Base-by-base conservation (phyloP, 2,329 filamentous ascomycete genomes). In the Aspergillus sergii region DNA sequence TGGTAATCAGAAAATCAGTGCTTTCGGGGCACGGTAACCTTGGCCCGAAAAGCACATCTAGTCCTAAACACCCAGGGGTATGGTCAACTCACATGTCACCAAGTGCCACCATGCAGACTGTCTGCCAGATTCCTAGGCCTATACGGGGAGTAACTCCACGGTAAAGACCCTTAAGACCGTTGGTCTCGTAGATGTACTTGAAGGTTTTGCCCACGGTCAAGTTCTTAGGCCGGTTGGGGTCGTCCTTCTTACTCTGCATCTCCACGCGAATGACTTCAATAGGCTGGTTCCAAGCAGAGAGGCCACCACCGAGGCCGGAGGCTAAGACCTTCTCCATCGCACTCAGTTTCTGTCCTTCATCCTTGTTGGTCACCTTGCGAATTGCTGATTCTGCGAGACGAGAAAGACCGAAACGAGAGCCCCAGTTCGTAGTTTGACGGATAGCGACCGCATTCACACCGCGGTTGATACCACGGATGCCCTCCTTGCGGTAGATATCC, bases 181-280 rank as follows among this genome's bases (percentile, higher is more conserved):
- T 97, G 77, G 87, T 88, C 71, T 86, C 77, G 84, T 98, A 98
- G 80, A 99, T 98, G 83, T 99, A 99, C 71, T 76, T 84, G 71
- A 86, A 84, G 10, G 88, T 85, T 75, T 93, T 97, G 72, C 89
- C 92, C 67, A 99, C 95, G 57, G 93, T 98, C 91, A 99, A 90
- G 85, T 99, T 99, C 89, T 97, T 97, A 72, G 95, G 95, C 58
- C 95, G 91, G 85, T 98, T 98, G 65, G 95, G 94, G 78, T 99
- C 95, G 73, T 91, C 92, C 73, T 91, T 97, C 89, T 97, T 98
- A 84, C 92, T 96, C 89, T 99, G 95, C 93, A 99, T 97, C 88
- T 99, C 95, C 66, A 99, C 94, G 69, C 95, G 93, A 79, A 99
- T 97, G 78, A 99, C 95, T 88, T 99, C 95, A 78, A 99, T 99